Conservation (phyloP, 2,329 filamentous ascomycete species). For the Daldinia sp. region DNA sequence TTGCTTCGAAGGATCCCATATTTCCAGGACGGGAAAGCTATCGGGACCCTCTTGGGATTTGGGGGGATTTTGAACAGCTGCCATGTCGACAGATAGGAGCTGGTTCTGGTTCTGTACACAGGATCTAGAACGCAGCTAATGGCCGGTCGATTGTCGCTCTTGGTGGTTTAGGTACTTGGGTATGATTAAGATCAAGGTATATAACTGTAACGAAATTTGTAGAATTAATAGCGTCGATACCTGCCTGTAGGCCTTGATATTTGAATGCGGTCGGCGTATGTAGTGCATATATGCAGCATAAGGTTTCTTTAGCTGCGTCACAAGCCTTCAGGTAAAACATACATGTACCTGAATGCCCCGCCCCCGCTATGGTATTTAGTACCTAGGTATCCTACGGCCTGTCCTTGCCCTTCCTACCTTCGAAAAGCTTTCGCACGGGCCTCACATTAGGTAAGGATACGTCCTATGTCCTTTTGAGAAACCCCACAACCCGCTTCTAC, state of each 20-base stretch:
- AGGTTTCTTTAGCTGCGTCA: neutral
- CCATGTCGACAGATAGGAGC: conserved; percentile 25
- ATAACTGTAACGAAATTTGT: too few species aligned
- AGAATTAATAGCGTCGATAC: too few species aligned
- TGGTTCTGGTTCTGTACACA: neutral
- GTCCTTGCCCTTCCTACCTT: neutral
- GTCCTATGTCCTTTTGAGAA: neutral
- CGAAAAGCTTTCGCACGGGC: neutral
- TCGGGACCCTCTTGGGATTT: conserved; percentile 9
- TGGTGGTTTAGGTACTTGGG: neutral
- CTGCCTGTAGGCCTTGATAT: too few species aligned
- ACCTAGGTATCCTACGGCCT: neutral
- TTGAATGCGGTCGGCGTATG: too few species aligned
- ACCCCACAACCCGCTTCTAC: neutral
- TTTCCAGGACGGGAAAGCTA: conserved; percentile 51
- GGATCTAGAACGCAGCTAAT: neutral
- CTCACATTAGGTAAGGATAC: neutral
- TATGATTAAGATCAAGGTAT: neutral
- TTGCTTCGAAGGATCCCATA: conserved; percentile 57
- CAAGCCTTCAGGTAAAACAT: neutral
- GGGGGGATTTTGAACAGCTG: conserved; percentile 9
- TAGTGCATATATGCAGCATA: neutral
- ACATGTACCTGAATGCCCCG: too few species aligned
- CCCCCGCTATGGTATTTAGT: conserved; percentile 2
- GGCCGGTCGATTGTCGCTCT: neutral